Evolutionary conservation across 225 moss, liverwort and hornwort genomes (phyloP).

Genomic region (Neckera pumila): DNA sequence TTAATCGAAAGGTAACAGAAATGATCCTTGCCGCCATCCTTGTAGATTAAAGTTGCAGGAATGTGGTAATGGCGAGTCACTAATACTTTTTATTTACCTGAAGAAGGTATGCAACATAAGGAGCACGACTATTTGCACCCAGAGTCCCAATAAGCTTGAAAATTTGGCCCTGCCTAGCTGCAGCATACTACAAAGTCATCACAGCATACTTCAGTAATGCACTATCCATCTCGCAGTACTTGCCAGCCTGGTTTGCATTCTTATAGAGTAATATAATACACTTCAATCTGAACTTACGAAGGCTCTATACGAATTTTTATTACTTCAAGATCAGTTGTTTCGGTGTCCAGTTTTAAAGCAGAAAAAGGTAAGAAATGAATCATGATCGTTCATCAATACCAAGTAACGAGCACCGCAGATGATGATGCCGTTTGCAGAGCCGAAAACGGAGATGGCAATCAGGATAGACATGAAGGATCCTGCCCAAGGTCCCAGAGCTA

Average conservation of each 20-base stretch:
- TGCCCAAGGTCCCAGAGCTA: slow-evolving; percentile 50
- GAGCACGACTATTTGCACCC: slow-evolving; percentile 17
- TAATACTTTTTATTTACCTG: too few relatives aligned
- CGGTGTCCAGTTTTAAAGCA: not conserved
- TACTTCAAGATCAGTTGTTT: not conserved
- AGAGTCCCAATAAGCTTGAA: not conserved
- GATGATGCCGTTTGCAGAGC: slow-evolving; percentile 53
- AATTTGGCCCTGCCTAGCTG: not conserved
- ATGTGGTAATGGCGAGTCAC: too few relatives aligned
- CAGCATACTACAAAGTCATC: not conserved
- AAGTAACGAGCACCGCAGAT: not conserved
- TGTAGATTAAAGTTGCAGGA: too few relatives aligned
- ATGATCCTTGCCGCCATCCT: too few relatives aligned
- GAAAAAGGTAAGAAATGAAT: not conserved
- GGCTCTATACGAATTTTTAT: not conserved
- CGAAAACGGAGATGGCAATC: slow-evolving; percentile 50
- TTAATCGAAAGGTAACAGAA: too few relatives aligned
- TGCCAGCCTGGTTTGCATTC: not conserved
- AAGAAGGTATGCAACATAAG: too few relatives aligned
- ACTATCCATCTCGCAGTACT: not conserved
- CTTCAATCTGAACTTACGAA: not conserved
- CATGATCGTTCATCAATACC: not conserved
- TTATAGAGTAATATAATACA: not conserved
- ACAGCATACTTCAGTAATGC: not conserved
- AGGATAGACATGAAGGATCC: slow-evolving; percentile 46